Conservation (phyloP, 257 asterid species). For the Fraxinus cuspidata region DNA sequence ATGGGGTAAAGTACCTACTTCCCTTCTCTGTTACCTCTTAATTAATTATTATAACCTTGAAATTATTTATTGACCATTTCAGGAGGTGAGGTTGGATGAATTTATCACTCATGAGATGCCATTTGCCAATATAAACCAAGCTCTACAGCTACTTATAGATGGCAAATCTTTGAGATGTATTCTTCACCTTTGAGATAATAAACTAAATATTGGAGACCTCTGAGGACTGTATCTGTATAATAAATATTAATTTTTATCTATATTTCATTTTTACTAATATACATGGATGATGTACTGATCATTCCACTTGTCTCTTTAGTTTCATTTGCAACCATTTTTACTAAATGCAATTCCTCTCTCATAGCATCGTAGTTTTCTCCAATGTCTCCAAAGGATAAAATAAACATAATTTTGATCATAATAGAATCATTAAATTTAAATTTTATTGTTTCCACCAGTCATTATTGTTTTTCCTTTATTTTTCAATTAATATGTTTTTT, state of each 20-base stretch:
- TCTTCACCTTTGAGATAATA: slow-evolving; percentile 48
- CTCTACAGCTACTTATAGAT: slow-evolving; percentile 61
- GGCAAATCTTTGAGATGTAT: slow-evolving; percentile 88
- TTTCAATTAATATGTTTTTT: too few species aligned
- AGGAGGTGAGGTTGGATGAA: slow-evolving; percentile 85
- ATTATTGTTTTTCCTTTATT: too few species aligned
- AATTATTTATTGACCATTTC: slow-evolving; percentile 2
- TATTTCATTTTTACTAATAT: too few species aligned
- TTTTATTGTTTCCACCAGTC: too few species aligned
- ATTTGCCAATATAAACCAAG: slow-evolving; percentile 68
- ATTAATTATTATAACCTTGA: not conserved
- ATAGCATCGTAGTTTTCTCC: too few species aligned
- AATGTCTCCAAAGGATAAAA: too few species aligned
- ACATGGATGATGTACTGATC: too few species aligned
- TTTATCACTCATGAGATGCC: slow-evolving; percentile 84
- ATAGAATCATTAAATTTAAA: too few species aligned
- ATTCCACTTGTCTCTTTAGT: too few species aligned
- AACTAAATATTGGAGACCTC: not conserved
- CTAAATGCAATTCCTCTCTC: too few species aligned
- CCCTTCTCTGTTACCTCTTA: not conserved
- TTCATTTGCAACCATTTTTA: too few species aligned
- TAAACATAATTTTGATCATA: too few species aligned
- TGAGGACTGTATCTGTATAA: not conserved
- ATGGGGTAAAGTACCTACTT: slow-evolving; percentile 50
- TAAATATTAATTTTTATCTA: not conserved